Percentiles rank a stretch among this genome's conserved stretches.
Evolutionary conservation across 1,284 basidiomycete genomes (phyloP).

Genomic region (Rhodotorula sp.): DNA sequence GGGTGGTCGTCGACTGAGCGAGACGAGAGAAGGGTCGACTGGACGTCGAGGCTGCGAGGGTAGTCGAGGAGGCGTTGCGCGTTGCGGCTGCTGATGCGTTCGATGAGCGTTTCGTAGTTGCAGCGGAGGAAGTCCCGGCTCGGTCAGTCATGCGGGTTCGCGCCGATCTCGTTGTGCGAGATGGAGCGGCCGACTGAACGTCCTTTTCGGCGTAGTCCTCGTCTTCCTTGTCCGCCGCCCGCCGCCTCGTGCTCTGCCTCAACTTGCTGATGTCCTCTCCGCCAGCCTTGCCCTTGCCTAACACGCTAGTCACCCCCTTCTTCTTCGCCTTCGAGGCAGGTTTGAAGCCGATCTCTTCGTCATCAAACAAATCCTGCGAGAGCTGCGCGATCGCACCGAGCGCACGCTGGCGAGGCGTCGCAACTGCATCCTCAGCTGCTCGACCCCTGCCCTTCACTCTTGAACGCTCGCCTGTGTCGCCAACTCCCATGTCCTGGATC

Average conservation of each 20-base stretch:
- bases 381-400: conserved; percentile 29
- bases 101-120: not conserved
- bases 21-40: not conserved
- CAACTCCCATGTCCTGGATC: not conserved
- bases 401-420: conserved; percentile 21
- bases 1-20: not conserved
- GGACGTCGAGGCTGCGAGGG: not conserved
- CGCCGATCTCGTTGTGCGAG: not conserved
- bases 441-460: not conserved
- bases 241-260: not conserved
- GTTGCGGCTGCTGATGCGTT: not conserved
- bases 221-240: not conserved
- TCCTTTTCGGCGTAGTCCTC: not conserved
- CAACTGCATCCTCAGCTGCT: not conserved
- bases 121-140: not conserved
- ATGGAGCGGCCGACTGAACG: not conserved
- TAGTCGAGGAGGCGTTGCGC: not conserved
- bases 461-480: not conserved
- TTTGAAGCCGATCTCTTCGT: not conserved
- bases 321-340: not conserved
- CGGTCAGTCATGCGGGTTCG: not conserved
- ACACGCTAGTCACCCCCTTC: not conserved
- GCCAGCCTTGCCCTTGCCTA: not conserved
- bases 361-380: conserved; percentile 13
- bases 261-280: not conserved